These are phyloP conservation scores for Mycena epipterygia DNA, from an alignment of 768 basidiomycete genomes.

Conservation along the genomic window DNA sequence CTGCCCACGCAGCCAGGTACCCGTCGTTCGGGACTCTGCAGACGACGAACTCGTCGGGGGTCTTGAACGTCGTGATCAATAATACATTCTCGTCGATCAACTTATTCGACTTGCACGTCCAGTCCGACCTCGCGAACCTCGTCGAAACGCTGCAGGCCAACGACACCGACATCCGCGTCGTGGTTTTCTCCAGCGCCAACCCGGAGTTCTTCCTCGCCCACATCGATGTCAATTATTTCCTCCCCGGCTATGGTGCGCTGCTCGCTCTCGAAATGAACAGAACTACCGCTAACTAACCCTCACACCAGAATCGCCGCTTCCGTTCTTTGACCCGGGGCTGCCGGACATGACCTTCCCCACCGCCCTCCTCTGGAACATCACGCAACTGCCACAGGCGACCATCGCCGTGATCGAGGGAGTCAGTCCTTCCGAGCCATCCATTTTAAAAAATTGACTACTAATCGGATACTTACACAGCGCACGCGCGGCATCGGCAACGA, in stretches of 20 bases:
- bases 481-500: conserved; percentile 19
- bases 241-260: not conserved
- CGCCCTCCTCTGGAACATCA: conserved; percentile 12
- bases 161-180: not conserved
- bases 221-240: not conserved
- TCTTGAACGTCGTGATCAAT: conserved; percentile 4
- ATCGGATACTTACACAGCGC: not conserved
- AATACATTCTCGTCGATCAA: not conserved
- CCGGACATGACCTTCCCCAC: not conserved
- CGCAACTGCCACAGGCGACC: not conserved
- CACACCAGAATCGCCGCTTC: not conserved
- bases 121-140: not conserved
- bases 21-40: not conserved
- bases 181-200: not conserved
- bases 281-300: not conserved
- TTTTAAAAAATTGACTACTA: not conserved
- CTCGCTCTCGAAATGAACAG: not conserved
- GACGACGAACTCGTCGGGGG: not conserved
- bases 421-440: not conserved
- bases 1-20: not conserved
- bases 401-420: conserved; percentile 2
- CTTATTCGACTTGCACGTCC: not conserved
- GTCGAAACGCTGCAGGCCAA: not conserved
- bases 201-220: not conserved
- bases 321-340: not conserved